Percentiles rank a stretch among this genome's conserved stretches.
These are phyloP conservation scores for Geranium rotundifolium DNA, from an alignment of 345 rosid genomes.

Conservation along the genomic window DNA sequence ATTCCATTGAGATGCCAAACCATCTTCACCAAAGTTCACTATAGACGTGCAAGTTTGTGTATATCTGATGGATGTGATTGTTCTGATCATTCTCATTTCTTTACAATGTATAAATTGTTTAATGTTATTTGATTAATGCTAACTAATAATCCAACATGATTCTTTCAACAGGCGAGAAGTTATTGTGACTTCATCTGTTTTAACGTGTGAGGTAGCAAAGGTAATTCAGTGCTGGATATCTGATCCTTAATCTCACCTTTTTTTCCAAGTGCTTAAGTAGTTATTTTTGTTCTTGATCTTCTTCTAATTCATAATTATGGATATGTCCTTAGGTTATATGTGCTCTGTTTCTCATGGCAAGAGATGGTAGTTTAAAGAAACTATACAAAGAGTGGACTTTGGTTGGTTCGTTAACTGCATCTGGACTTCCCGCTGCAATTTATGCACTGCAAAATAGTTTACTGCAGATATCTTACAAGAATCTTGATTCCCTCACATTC, in stretches of 20 bases:
- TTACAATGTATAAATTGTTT: not conserved
- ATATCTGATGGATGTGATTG: not conserved
- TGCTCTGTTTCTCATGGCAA: constrained; percentile 76
- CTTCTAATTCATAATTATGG: not conserved
- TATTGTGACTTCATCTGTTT: constrained; percentile 82
- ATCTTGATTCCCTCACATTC: constrained; percentile 90
- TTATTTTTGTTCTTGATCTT: not conserved
- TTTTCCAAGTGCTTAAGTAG: not conserved
- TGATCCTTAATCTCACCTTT: not conserved
- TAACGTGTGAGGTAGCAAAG: constrained; percentile 83
- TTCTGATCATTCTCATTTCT: not conserved
- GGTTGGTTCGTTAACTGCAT: constrained; percentile 80
- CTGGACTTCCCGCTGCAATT: constrained; percentile 94
- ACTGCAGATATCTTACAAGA: constrained; percentile 93
- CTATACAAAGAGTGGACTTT: constrained; percentile 65
- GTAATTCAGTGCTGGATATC: constrained; percentile 19
- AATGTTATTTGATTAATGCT: not conserved
- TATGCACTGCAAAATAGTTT: constrained; percentile 96
- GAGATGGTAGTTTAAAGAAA: constrained; percentile 62
- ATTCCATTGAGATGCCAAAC: too few species aligned
- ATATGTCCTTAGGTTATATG: constrained; percentile 43
- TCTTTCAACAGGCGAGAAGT: constrained; percentile 54
- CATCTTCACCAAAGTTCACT: too few species aligned
- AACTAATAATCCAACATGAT: constrained; percentile 5
- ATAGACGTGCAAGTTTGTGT: not conserved